These are phyloP conservation scores for Phaseolus lunatus DNA, from an alignment of 306 rosid genomes.

Conservation along the genomic window DNA sequence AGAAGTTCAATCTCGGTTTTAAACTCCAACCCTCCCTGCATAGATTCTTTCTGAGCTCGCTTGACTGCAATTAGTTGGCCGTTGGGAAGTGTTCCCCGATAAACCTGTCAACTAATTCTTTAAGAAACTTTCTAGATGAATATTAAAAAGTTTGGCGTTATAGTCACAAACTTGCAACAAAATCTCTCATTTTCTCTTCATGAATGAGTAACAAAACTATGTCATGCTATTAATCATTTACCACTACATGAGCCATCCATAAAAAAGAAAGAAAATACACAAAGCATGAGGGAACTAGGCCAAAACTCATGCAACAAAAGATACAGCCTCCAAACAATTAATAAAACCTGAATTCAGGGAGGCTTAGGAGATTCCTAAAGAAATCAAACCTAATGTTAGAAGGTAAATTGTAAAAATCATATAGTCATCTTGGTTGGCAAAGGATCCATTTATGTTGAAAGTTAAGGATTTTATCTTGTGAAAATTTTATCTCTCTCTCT, in stretches of 20 bases:
- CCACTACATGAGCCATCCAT: too few species aligned
- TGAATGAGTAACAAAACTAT: slow-evolving; percentile 15
- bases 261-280: too few species aligned
- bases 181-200: slow-evolving; percentile 1
- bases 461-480: neutral
- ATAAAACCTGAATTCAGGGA: too few species aligned
- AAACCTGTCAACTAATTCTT: slow-evolving; percentile 56
- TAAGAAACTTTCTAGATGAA: slow-evolving; percentile 14
- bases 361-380: too few species aligned
- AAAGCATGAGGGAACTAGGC: too few species aligned
- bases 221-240: neutral
- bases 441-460: neutral
- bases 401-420: too few species aligned
- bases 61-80: slow-evolving; percentile 74
- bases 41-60: slow-evolving; percentile 64
- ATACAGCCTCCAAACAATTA: too few species aligned
- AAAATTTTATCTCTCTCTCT: neutral
- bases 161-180: neutral
- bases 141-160: slow-evolving; percentile 10
- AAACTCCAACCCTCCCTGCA: slow-evolving; percentile 71
- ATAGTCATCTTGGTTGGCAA: slow-evolving; percentile 4
- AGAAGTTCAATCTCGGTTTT: slow-evolving; percentile 85
- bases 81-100: slow-evolving; percentile 63
- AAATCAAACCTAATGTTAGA: too few species aligned
- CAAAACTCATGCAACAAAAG: too few species aligned